These are phyloP conservation scores for Pezicula carpinea DNA, from an alignment of 2,329 filamentous ascomycete genomes.

Conservation along the genomic window DNA sequence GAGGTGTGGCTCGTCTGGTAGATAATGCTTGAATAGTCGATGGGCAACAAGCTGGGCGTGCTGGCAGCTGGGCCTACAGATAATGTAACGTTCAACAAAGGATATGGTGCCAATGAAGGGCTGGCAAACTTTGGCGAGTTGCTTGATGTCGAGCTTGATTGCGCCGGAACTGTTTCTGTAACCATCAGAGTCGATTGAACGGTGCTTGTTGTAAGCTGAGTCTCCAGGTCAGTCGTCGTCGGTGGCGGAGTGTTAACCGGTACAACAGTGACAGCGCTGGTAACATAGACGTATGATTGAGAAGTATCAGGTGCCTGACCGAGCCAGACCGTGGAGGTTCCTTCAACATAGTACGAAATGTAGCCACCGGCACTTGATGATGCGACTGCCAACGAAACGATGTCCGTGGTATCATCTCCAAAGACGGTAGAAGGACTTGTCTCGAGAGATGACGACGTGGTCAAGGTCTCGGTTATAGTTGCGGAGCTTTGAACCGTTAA, in stretches of 20 bases:
- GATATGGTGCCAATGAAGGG: background rate
- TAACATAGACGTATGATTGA: constrained; percentile 13
- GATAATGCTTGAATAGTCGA: no score
- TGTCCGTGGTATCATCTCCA: background rate
- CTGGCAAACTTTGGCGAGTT: background rate
- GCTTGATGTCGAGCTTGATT: background rate
- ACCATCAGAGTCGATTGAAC: background rate
- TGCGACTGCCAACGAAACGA: background rate
- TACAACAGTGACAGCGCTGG: constrained; percentile 19
- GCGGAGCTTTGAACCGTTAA: background rate
- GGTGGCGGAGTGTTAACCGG: constrained; percentile 3
- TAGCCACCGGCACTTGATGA: background rate
- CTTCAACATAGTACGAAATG: background rate
- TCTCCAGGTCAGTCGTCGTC: background rate
- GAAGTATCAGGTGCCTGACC: constrained; percentile 14
- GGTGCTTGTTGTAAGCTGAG: background rate
- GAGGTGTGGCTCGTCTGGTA: no score
- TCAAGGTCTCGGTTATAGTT: background rate
- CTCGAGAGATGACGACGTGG: background rate
- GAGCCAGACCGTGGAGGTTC: constrained; percentile 16
- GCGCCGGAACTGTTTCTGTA: background rate
- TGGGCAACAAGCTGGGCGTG: no score
- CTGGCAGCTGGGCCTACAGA: background rate
- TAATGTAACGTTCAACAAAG: background rate
- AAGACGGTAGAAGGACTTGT: background rate